phyloP scores from a whole-genome alignment of 2,329 filamentous ascomycete species.

The Plectosphaerella plurivora region DNA sequence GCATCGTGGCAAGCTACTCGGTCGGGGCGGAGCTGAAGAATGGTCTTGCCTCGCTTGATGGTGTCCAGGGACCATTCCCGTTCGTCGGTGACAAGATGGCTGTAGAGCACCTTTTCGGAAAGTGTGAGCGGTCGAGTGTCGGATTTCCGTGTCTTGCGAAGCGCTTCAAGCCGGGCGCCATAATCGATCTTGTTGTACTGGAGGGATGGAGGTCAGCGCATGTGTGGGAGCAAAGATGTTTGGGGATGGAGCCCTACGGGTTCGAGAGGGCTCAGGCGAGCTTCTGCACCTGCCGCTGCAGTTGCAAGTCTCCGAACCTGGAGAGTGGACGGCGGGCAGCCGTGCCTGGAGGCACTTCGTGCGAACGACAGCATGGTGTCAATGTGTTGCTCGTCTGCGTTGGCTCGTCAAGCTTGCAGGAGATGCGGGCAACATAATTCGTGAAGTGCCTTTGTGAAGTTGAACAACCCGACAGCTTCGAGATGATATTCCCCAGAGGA shows the following conservation, averaged over 20 bases:
- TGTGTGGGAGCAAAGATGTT: no score
- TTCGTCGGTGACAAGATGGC: slow-evolving; percentile 24
- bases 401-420: no score
- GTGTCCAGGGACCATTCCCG: slow-evolving; percentile 17
- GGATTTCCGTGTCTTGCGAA: slow-evolving; percentile 9
- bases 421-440: no score
- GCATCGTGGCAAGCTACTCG: slow-evolving; percentile 37
- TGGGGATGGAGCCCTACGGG: slow-evolving; percentile 3
- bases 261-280: slow-evolving; percentile 16
- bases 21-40: slow-evolving; percentile 29
- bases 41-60: slow-evolving; percentile 30
- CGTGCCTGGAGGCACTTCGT: neutral
- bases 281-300: neutral
- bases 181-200: slow-evolving; percentile 15
- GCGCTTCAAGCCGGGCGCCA: slow-evolving; percentile 7
- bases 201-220: neutral
- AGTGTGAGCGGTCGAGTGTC: slow-evolving; percentile 24
- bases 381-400: neutral
- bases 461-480: no score
- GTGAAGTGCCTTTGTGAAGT: no score
- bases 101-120: slow-evolving; percentile 33
- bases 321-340: neutral
- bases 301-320: slow-evolving; percentile 1
- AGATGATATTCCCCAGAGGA: no score
- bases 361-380: neutral